Percentiles rank a stretch among this genome's conserved stretches.
Conservation (phyloP, 176 grass and related monocot species). For the Triticum turgidum region DNA sequence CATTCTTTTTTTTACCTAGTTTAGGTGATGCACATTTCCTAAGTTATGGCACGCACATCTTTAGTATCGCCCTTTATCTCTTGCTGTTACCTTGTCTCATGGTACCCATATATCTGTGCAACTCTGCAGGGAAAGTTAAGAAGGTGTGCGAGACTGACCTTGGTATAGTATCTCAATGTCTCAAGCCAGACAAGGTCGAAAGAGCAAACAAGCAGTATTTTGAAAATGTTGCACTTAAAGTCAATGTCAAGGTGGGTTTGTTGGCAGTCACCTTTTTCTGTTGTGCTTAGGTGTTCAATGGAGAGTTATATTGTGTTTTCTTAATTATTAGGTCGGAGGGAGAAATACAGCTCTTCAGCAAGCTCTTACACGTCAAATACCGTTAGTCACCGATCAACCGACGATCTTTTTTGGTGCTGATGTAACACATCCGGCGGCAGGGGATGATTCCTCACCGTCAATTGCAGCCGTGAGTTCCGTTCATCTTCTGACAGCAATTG, state of each 20-base stretch:
- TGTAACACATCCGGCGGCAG: constrained; percentile 69
- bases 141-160: constrained; percentile 77
- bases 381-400: constrained; percentile 28
- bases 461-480: constrained; percentile 62
- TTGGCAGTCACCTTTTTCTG: not conserved
- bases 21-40: not conserved
- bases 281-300: not conserved
- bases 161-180: constrained; percentile 80
- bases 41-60: not conserved
- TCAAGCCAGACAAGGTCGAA: constrained; percentile 28
- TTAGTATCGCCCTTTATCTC: not conserved
- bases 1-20: not conserved
- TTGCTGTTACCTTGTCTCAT: not conserved
- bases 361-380: constrained; percentile 17
- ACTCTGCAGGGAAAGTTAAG: constrained; percentile 67
- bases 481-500: not conserved
- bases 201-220: constrained; percentile 53
- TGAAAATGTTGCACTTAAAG: constrained; percentile 78
- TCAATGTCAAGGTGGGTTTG: constrained; percentile 77
- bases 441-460: constrained; percentile 58
- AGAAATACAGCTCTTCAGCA: constrained; percentile 60
- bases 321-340: constrained; percentile 57
- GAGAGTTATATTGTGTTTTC: not conserved
- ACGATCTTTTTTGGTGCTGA: constrained; percentile 88
- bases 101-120: not conserved